phyloP scores from a whole-genome alignment of 768 basidiomycete species.

The Suillus alpinus region DNA sequence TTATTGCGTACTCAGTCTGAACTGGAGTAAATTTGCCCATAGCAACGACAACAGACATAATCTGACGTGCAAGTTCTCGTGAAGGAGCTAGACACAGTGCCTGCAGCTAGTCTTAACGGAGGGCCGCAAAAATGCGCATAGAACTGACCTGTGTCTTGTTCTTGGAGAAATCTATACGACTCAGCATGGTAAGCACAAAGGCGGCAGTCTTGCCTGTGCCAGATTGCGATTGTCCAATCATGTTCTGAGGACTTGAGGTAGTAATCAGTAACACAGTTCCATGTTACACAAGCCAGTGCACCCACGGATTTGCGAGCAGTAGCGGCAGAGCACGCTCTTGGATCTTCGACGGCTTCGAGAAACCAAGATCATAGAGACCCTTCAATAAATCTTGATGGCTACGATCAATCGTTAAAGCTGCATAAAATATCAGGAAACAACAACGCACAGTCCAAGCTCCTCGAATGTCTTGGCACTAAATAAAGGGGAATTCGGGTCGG shows the following conservation, averaged over 20 bases:
- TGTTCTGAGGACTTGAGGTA: conserved; percentile 82
- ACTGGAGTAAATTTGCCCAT: conserved; percentile 96
- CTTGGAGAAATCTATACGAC: conserved; percentile 80
- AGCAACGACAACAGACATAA: conserved; percentile 88
- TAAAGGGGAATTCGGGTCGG: conserved; percentile 92
- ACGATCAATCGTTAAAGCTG: conserved; percentile 1
- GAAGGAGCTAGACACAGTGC: conserved; percentile 98
- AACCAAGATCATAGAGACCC: conserved; percentile 92
- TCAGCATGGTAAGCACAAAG: conserved; percentile 96
- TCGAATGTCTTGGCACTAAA: conserved; percentile 94
- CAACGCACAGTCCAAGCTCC: conserved; percentile 85
- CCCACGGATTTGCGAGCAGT: conserved; percentile 85
- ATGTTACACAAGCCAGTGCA: conserved; percentile 8
- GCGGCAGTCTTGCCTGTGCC: conserved; percentile 99
- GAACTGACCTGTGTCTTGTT: conserved; percentile 76
- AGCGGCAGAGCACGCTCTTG: conserved; percentile 96
- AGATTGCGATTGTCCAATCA: conserved; percentile 99
- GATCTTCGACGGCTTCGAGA: conserved; percentile 97
- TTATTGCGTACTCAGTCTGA: conserved; percentile 95
- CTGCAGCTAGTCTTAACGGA: conserved; percentile 37
- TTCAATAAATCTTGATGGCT: conserved; percentile 88
- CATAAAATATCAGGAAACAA: background rate
- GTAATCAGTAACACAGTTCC: conserved; percentile 6
- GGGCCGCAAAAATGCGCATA: conserved; percentile 1
- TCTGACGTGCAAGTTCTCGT: conserved; percentile 94